Percentiles rank a stretch among this genome's conserved stretches.
These are phyloP conservation scores for Phialemoniopsis sp. DNA, from an alignment of 2,329 filamentous ascomycete species.

Conservation along the genomic window DNA sequence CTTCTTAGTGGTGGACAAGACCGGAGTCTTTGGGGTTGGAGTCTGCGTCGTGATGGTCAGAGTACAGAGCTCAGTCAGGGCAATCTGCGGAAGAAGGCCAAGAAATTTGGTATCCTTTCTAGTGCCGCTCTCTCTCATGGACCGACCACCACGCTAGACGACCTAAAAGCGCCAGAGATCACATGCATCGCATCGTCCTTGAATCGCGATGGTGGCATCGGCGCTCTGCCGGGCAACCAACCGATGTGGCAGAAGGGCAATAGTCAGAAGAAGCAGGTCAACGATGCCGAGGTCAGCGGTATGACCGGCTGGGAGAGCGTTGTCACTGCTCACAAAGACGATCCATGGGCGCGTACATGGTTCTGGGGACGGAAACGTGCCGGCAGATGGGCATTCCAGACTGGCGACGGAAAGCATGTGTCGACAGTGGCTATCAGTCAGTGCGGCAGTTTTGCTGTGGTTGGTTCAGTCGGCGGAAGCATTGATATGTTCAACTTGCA, in stretches of 20 bases:
- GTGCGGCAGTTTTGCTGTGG: conserved; percentile 88
- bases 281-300: conserved; percentile 66
- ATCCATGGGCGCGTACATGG: conserved; percentile 87
- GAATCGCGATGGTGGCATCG: conserved; percentile 93
- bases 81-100: conserved; percentile 80
- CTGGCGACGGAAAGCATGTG: conserved; percentile 77
- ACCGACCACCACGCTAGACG: conserved; percentile 61
- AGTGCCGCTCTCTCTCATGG: conserved; percentile 52
- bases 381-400: conserved; percentile 88
- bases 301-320: conserved; percentile 97
- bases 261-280: conserved; percentile 51
- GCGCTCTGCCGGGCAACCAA: conserved; percentile 72
- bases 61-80: conserved; percentile 92
- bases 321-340: conserved; percentile 84
- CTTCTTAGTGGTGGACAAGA: conserved; percentile 85
- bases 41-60: conserved; percentile 88
- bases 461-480: conserved; percentile 78
- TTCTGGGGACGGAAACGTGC: conserved; percentile 95
- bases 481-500: conserved; percentile 98
- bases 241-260: conserved; percentile 80
- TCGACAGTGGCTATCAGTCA: conserved; percentile 83
- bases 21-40: conserved; percentile 93
- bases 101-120: conserved; percentile 74
- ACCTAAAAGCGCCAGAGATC: conserved; percentile 85
- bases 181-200: conserved; percentile 87